Base-by-base conservation (phyloP, 352 stramenopile species). In the Globisporangium uncinulatum region DNA sequence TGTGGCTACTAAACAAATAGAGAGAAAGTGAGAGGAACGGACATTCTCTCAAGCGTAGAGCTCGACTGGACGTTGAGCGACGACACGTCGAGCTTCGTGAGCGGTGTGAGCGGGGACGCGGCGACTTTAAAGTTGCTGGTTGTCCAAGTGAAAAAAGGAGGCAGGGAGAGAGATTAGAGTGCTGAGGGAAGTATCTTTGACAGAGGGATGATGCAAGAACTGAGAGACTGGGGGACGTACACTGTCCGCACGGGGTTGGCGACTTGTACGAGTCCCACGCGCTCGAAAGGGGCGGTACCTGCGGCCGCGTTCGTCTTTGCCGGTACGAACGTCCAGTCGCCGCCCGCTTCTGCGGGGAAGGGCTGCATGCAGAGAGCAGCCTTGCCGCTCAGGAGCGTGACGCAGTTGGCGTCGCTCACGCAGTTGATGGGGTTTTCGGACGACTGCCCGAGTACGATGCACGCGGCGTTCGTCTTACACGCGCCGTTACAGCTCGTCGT, bases 401-500 rank as follows among this genome's bases (percentile, higher is more conserved):
- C 65, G 61, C 81, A 91, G 49, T 71, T 75, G 54, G 69, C 81
- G 61, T 91, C 73, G 67, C 86, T 89, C 45, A 89, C 75, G 52
- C 81, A 91, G 68, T 89, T 73, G 67, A 91, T 87, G 44, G 57
- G 51, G 54, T 80, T 84, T 17, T 62, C 55, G 24, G 74, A 79
- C 21, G 78, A 81, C 56, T 81, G 65, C 3, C 81, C 81, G 29
- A 91, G 67, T 34, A 91, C 62, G 19, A 89, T 76, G 52, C 81
- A 91, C 9, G 76, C 72, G n/a, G 70, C 62, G 65, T 78, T 79
- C 46, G 57, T 65, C 62, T 71, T 74, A 57, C 81, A 91, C 43
- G 69, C 78, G 49, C 81, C 81, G 53, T 83, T 87, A 64, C 81
- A 91, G 57, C 76, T 87, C 47, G 81, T 91, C 39, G 78, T 89